Base-by-base conservation (phyloP, 768 basidiomycete species). In the Lactarius akahatsu region DNA sequence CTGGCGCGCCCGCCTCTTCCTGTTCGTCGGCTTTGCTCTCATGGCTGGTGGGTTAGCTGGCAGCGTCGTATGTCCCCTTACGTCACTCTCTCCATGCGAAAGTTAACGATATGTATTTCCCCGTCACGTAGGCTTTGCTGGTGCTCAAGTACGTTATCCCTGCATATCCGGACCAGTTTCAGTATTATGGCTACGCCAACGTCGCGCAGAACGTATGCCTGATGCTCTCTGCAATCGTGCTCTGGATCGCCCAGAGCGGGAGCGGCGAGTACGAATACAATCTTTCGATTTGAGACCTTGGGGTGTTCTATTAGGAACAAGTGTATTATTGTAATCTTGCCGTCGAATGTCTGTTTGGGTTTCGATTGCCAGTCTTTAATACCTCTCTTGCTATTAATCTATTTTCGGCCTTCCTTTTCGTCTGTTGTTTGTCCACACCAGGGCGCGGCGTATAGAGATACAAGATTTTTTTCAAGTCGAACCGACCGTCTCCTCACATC, bases 11-110 rank as follows among this genome's bases (percentile, higher is more conserved):
- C 80, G 96, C 36, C 77, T 97, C 70, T 86, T 96, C 73, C 76
- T 98, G 68, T 99, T 99, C 77, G 83, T 98, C 66, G 96, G 96
- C 1, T 97, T 99, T 73, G 95, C 96, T 0, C 76, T 98, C 56
- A 95, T 99, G 94, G 97, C 97, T 2, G 96, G 97, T 9, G 97
- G 97, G 0, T 75, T 98, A 55, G 97, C 96, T n/a, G 97, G 96
- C 59, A 96, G 94, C 73, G 86, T 97, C 74, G 96, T 98, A 73
- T 72, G 95, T 86, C 16, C 40, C 28, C 61, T 60, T 54, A 6
- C 32, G 28, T 58, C 56, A 4, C 5, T 30, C 8, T 1, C 57
- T 60, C 38, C 34, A 32, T 32, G 56, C 20, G 15, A 7, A 16
- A 6, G 15, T 6, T 18, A 5, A 41, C 6, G 40, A 18, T 6